Conservation (phyloP, 768 basidiomycete genomes). For the Boletus patriciae region DNA sequence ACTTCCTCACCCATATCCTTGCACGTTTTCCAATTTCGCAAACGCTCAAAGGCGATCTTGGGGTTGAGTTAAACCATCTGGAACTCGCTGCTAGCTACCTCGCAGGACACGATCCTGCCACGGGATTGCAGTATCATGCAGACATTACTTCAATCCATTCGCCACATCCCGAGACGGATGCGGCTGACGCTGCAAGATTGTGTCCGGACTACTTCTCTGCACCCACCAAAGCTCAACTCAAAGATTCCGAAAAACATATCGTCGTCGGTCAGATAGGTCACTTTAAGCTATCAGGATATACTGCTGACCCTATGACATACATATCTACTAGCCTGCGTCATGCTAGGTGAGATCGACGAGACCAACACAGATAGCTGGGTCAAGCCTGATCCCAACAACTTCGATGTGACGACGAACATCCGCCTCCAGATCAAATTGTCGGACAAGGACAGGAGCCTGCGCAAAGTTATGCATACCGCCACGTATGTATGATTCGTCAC, state of each 20-base stretch:
- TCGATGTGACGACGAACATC: constrained; percentile 11
- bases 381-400: not conserved
- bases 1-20: constrained; percentile 12
- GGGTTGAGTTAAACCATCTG: no score
- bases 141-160: constrained; percentile 14
- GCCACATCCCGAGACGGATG: constrained; percentile 11
- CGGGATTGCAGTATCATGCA: constrained; percentile 6
- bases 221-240: constrained; percentile 11
- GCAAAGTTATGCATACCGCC: constrained; percentile 9
- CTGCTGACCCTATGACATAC: not conserved
- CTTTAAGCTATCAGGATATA: not conserved
- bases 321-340: constrained; percentile 5
- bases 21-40: constrained; percentile 7
- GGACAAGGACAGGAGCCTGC: constrained; percentile 3
- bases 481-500: not conserved
- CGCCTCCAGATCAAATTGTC: constrained; percentile 10
- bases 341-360: constrained; percentile 9
- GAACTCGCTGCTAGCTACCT: constrained; percentile 5
- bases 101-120: constrained; percentile 4
- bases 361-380: not conserved
- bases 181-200: constrained; percentile 15
- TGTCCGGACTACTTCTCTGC: constrained; percentile 19
- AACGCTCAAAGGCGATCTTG: no score
- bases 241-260: constrained; percentile 4
- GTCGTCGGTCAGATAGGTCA: not conserved